Conservation (phyloP, 495 filamentous ascomycete species). For the Aspergillus panamensis region DNA sequence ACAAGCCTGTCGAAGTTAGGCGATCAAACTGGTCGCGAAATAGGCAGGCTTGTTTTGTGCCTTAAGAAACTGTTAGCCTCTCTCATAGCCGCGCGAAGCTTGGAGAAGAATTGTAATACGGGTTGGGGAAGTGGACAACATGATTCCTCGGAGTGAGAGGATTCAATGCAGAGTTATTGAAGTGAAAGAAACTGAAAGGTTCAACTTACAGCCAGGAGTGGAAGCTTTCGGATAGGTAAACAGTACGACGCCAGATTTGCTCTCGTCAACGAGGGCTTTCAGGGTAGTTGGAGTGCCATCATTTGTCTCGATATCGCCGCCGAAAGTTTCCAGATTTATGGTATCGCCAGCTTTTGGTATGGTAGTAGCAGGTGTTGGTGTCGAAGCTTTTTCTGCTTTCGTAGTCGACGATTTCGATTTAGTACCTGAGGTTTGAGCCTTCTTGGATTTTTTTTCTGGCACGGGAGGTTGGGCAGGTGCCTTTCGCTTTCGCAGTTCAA, state of each 20-base stretch:
- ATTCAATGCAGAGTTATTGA: neutral
- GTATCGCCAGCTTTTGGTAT: constrained; percentile 47
- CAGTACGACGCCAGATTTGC: constrained; percentile 80
- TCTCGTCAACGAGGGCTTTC: constrained; percentile 71
- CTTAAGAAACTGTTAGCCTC: constrained; percentile 39
- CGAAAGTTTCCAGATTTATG: constrained; percentile 67
- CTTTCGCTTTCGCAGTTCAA: constrained; percentile 74
- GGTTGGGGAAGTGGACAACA: no score
- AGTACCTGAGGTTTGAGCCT: constrained; percentile 44
- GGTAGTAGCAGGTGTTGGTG: constrained; percentile 21
- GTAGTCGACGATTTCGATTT: constrained; percentile 35
- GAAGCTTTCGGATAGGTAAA: constrained; percentile 97
- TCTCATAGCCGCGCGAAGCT: neutral
- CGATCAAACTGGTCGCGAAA: constrained; percentile 80
- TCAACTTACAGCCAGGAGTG: constrained; percentile 84
- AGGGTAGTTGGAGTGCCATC: constrained; percentile 76
- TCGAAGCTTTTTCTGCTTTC: constrained; percentile 25
- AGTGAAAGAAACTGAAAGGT: neutral
- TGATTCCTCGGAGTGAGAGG: neutral
- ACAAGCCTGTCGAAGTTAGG: constrained; percentile 74
- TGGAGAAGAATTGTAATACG: no score
- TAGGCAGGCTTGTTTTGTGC: constrained; percentile 87
- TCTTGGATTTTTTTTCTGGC: constrained; percentile 53
- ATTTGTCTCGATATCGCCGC: constrained; percentile 79
- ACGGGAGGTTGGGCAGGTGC: constrained; percentile 53